phyloP scores from a whole-genome alignment of 495 filamentous ascomycete genomes.

The Haplographium delicatum region DNA sequence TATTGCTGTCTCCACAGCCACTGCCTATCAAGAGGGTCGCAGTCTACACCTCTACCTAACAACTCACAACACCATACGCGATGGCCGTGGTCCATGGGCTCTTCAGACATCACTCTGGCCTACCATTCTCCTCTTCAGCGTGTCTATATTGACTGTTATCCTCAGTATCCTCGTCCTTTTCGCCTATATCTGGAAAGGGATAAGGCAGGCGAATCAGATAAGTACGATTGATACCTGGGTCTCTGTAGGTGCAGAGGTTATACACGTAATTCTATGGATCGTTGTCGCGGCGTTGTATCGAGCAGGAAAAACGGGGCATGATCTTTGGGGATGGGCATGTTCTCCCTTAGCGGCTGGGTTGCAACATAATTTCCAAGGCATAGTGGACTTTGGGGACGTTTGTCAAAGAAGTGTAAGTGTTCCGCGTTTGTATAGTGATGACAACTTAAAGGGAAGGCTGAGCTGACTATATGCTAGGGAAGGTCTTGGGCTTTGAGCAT shows the following conservation, averaged over 20 bases:
- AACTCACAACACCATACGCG: neutral
- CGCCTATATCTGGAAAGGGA: slow-evolving; percentile 4
- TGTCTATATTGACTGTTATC: slow-evolving; percentile 7
- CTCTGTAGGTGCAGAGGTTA: neutral
- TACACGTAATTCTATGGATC: slow-evolving; percentile 13
- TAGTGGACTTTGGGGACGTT: slow-evolving; percentile 10
- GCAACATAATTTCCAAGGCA: slow-evolving; percentile 8
- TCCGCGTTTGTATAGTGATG: neutral
- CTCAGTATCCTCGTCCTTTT: neutral
- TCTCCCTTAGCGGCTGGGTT: slow-evolving; percentile 6
- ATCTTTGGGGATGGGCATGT: slow-evolving; percentile 19
- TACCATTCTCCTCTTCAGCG: slow-evolving; percentile 5
- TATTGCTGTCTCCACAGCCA: slow-evolving; percentile 5
- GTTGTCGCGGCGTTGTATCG: slow-evolving; percentile 14
- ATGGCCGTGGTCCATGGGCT: slow-evolving; percentile 15
- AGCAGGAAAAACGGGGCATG: slow-evolving; percentile 11
- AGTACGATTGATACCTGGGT: neutral
- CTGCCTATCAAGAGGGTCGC: slow-evolving; percentile 5
- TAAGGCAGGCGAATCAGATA: slow-evolving; percentile 10
- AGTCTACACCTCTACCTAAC: slow-evolving; percentile 2
- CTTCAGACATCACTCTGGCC: slow-evolving; percentile 13
- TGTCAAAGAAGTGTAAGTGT: slow-evolving; percentile 10
- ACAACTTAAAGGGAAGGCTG: too few relatives aligned
- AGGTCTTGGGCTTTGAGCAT: too few relatives aligned
- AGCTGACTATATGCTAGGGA: too few relatives aligned